Percentiles rank a stretch among this genome's conserved stretches.
Evolutionary conservation across 2,329 filamentous ascomycete genomes (phyloP).

Genomic region (Ceratocystis eucalypticola): DNA sequence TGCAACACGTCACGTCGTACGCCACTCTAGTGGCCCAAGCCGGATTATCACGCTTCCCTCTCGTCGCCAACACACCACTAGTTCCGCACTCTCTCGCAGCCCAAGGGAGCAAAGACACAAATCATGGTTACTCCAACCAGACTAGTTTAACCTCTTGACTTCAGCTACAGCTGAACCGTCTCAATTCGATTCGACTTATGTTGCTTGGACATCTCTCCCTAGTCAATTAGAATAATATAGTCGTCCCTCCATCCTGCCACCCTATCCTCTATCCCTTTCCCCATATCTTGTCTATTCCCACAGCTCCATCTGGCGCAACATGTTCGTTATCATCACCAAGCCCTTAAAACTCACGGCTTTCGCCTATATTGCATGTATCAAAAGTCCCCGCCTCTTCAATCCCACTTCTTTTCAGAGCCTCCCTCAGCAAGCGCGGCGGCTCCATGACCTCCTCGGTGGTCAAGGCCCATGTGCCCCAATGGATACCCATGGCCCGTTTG

Average conservation of each 20-base stretch:
- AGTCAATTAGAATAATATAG: too few relatives aligned
- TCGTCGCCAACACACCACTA: neutral
- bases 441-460: conserved; percentile 77
- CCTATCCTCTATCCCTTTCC: too few relatives aligned
- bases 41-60: neutral
- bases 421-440: conserved; percentile 57
- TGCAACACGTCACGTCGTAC: too few relatives aligned
- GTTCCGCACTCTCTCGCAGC: neutral
- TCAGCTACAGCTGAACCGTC: neutral
- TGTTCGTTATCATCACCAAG: too few relatives aligned
- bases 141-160: neutral
- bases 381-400: conserved; percentile 60
- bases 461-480: conserved; percentile 85
- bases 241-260: too few relatives aligned
- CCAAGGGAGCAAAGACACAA: neutral
- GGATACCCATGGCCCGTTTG: conserved; percentile 66
- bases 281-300: too few relatives aligned
- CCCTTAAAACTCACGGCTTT: conserved; percentile 57
- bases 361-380: conserved; percentile 72
- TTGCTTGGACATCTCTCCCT: too few relatives aligned
- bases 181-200: too few relatives aligned
- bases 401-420: conserved; percentile 55
- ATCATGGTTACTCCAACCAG: neutral
- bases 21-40: neutral
- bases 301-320: too few relatives aligned